Percentiles rank a stretch among this genome's conserved stretches.
Conservation (phyloP, 2,329 filamentous ascomycete species). For the Fonsecaea monophora region DNA sequence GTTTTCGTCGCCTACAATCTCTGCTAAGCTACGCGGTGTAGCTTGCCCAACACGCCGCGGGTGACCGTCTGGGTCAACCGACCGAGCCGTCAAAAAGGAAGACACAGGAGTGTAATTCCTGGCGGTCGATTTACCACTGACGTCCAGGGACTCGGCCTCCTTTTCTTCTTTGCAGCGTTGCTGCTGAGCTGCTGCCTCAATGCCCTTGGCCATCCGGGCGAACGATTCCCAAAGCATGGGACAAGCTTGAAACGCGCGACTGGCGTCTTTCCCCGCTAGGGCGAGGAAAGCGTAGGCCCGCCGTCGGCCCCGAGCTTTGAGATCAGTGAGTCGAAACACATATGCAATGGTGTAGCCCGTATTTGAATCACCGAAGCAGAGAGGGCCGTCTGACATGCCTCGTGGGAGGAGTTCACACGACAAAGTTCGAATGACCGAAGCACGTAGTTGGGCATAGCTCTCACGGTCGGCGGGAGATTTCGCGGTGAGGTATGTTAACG, state of each 20-base stretch:
- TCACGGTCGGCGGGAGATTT: slow-evolving; percentile 61
- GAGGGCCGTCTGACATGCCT: slow-evolving; percentile 63
- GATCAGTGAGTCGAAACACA: slow-evolving; percentile 65
- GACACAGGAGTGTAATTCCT: slow-evolving; percentile 61
- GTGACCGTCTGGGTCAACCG: slow-evolving; percentile 62
- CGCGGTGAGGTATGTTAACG: slow-evolving; percentile 64
- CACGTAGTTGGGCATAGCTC: slow-evolving; percentile 62
- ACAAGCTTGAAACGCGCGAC: slow-evolving; percentile 54
- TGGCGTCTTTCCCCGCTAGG: slow-evolving; percentile 61
- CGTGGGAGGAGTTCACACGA: slow-evolving; percentile 64
- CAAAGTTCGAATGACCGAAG: slow-evolving; percentile 64
- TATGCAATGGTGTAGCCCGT: slow-evolving; percentile 66
- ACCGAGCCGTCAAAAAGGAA: slow-evolving; percentile 64
- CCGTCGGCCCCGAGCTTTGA: slow-evolving; percentile 62
- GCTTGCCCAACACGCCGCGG: slow-evolving; percentile 60
- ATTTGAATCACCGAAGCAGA: slow-evolving; percentile 63
- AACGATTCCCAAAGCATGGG: slow-evolving; percentile 62
- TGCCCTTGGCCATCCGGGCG: slow-evolving; percentile 60
- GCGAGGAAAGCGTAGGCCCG: slow-evolving; percentile 65
- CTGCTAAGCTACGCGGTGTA: slow-evolving; percentile 62
- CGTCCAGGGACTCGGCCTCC: slow-evolving; percentile 19
- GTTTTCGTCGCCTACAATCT: slow-evolving; percentile 65
- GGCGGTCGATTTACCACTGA: slow-evolving; percentile 19
- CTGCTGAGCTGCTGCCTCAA: slow-evolving; percentile 56
- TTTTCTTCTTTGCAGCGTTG: slow-evolving; percentile 52